These are phyloP conservation scores for Capsicum rhomboideum DNA, from an alignment of 257 asterid species.

Conservation along the genomic window DNA sequence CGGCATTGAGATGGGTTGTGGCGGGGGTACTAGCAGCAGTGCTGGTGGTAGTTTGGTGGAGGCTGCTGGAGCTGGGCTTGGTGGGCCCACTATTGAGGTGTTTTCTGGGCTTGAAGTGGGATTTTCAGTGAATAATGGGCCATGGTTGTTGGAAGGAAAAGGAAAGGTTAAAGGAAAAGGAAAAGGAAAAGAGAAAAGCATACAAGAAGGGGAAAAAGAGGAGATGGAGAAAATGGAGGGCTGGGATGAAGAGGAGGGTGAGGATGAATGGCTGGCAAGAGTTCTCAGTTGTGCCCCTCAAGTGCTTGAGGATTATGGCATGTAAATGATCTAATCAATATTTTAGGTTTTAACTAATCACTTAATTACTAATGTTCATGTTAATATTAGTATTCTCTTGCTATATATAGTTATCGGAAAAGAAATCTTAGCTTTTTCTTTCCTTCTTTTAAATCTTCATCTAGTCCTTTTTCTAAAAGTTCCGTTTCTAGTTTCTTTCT, in stretches of 20 bases:
- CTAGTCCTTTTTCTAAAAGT: too few species aligned
- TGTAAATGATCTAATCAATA: background rate
- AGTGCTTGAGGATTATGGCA: conserved; percentile 3
- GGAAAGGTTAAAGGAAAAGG: background rate
- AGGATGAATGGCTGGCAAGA: conserved; percentile 12
- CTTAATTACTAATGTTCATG: too few species aligned
- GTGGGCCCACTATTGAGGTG: background rate
- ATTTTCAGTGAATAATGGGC: background rate
- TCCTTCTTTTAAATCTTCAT: background rate
- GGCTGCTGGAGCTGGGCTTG: background rate
- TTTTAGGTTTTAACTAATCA: background rate
- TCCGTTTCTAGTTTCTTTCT: background rate
- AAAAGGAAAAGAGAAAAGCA: background rate
- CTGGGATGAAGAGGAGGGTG: conserved; percentile 1
- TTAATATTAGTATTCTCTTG: background rate
- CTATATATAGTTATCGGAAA: too few species aligned
- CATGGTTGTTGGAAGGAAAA: background rate
- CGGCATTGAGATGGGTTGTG: background rate
- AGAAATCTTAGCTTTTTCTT: background rate
- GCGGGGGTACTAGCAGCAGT: background rate
- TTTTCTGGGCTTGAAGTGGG: conserved; percentile 5
- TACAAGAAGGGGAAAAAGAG: background rate
- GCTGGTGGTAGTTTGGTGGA: background rate
- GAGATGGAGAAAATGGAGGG: conserved; percentile 2
- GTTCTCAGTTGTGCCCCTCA: conserved; percentile 1